Evolutionary conservation across 176 grass and related monocot species (phyloP).

Genomic region (Oryza glaberrima): DNA sequence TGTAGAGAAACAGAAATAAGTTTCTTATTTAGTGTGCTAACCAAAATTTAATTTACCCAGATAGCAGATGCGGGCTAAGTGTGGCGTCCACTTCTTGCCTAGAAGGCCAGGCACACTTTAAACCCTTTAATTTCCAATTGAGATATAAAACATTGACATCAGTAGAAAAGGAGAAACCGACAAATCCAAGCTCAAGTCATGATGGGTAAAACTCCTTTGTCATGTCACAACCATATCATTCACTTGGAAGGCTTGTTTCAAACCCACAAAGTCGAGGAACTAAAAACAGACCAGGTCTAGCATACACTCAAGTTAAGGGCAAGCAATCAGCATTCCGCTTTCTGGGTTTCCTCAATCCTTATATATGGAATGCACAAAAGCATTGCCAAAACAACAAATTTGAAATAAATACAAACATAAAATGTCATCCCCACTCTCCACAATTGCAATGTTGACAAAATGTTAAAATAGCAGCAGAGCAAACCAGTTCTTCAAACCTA

Average conservation of each 20-base stretch:
- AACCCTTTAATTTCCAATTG: background rate
- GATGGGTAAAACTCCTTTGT: background rate
- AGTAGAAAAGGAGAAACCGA: background rate
- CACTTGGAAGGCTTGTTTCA: slow-evolving; percentile 2
- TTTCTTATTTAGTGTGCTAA: slow-evolving; percentile 5
- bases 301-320: background rate
- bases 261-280: background rate
- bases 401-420: background rate
- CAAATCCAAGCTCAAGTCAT: background rate
- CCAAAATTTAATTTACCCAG: background rate
- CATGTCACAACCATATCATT: background rate
- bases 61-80: background rate
- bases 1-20: slow-evolving; percentile 52
- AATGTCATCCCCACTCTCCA: background rate
- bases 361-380: background rate
- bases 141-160: background rate
- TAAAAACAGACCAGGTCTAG: background rate
- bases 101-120: background rate
- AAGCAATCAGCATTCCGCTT: background rate
- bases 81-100: background rate
- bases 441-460: background rate
- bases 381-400: background rate
- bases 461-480: background rate
- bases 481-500: background rate
- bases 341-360: background rate